Conservation (phyloP, 2,329 filamentous ascomycete genomes). For the Apiospora saccharicola region DNA sequence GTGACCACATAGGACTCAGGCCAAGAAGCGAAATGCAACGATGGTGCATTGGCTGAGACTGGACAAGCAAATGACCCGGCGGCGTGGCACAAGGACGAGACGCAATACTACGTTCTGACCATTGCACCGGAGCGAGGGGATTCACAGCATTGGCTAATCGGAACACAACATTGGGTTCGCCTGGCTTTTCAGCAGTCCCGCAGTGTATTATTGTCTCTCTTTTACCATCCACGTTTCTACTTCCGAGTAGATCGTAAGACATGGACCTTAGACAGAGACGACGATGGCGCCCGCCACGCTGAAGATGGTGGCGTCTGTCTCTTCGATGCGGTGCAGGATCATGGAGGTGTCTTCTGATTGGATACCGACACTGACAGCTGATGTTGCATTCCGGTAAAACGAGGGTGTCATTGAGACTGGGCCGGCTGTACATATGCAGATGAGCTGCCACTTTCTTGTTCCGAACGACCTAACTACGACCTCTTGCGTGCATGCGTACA, state of each 20-base stretch:
- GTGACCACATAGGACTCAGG: background rate
- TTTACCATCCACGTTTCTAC: background rate
- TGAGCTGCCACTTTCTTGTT: background rate
- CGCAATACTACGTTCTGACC: background rate
- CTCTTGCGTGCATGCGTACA: background rate
- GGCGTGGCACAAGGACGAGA: background rate
- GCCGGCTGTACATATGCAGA: background rate
- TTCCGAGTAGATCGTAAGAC: background rate
- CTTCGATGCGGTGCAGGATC: background rate
- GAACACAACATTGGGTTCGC: background rate
- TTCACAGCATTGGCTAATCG: background rate
- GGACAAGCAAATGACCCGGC: conserved; percentile 4
- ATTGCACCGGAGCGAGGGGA: background rate
- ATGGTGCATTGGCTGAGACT: background rate
- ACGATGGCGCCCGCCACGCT: background rate
- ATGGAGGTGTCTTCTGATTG: background rate
- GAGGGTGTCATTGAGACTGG: background rate
- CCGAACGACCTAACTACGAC: background rate
- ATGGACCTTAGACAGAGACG: background rate
- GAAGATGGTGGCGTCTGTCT: background rate
- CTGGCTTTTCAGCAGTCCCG: background rate
- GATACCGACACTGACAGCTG: conserved; percentile 1
- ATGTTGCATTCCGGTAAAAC: background rate
- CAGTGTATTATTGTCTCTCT: background rate
- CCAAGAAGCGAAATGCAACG: background rate